Conservation (phyloP, 805 yeast genomes). For the Candida argentea region DNA sequence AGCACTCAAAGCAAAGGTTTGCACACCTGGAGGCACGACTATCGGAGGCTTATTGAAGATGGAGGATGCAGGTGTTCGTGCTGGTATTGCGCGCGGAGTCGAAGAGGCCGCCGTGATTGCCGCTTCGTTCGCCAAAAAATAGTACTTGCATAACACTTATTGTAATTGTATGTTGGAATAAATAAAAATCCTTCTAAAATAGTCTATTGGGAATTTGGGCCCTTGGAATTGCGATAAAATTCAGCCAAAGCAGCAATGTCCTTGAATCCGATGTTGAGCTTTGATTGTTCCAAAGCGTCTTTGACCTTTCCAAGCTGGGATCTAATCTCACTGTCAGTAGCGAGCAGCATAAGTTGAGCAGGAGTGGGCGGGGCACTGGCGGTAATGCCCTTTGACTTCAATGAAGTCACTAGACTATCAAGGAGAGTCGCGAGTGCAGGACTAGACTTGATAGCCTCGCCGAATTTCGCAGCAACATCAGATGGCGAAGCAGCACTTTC, state of each 20-base stretch:
- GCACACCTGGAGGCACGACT: conserved; percentile 98
- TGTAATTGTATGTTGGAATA: not conserved
- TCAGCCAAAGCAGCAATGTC: conserved; percentile 23
- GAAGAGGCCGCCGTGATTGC: conserved; percentile 89
- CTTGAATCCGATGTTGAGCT: conserved; percentile 20
- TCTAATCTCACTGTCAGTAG: conserved; percentile 27
- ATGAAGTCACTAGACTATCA: conserved; percentile 20
- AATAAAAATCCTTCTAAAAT: not conserved
- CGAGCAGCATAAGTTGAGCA: conserved; percentile 25
- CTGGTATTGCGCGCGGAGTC: conserved; percentile 79
- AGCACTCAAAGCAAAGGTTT: conserved; percentile 72
- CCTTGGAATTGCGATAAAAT: conserved; percentile 6
- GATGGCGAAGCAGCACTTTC: too few relatives aligned
- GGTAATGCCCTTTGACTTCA: conserved; percentile 23
- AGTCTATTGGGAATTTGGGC: not conserved
- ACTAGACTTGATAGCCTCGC: conserved; percentile 6
- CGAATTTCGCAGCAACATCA: too few relatives aligned
- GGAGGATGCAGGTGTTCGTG: conserved; percentile 86
- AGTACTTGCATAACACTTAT: conserved; percentile 1
- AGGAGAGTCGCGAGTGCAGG: conserved; percentile 23
- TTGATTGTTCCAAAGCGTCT: conserved; percentile 20
- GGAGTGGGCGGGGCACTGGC: conserved; percentile 24
- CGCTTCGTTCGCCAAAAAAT: conserved; percentile 32
- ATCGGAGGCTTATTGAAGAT: conserved; percentile 88
- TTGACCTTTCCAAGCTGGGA: conserved; percentile 18